phyloP scores from a whole-genome alignment of 352 stramenopile species.

The Pythium myriotylum region DNA sequence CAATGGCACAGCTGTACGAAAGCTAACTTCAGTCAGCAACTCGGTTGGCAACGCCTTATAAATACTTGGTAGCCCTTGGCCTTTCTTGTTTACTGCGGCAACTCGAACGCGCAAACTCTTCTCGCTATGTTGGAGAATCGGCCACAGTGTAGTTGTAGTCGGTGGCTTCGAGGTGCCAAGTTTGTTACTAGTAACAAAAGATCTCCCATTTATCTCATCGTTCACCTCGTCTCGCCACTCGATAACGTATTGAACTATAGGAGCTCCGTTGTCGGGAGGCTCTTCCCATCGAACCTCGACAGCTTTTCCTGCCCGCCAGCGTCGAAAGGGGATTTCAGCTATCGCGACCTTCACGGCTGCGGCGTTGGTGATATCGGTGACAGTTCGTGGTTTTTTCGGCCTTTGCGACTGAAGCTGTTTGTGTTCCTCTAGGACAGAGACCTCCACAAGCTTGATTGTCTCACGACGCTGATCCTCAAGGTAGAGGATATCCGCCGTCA shows the following conservation, averaged over 20 bases:
- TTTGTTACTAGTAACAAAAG: slow-evolving; percentile 14
- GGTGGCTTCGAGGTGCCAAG: neutral
- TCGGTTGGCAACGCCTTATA: slow-evolving; percentile 55
- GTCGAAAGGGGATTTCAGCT: slow-evolving; percentile 59
- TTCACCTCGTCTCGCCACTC: slow-evolving; percentile 56
- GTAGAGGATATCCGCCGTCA: slow-evolving; percentile 65
- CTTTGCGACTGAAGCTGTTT: slow-evolving; percentile 32
- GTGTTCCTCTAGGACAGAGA: slow-evolving; percentile 28
- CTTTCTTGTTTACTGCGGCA: slow-evolving; percentile 64
- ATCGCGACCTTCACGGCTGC: slow-evolving; percentile 38
- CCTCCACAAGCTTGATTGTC: slow-evolving; percentile 64
- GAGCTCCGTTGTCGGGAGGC: slow-evolving; percentile 58
- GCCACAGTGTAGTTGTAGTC: slow-evolving; percentile 65
- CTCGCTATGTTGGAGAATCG: slow-evolving; percentile 47
- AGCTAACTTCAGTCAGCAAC: slow-evolving; percentile 58
- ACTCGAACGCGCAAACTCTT: slow-evolving; percentile 56
- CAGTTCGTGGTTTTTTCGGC: slow-evolving; percentile 30
- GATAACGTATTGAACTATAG: slow-evolving; percentile 65
- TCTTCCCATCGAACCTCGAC: slow-evolving; percentile 73
- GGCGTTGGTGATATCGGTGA: slow-evolving; percentile 50
- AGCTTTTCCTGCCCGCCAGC: slow-evolving; percentile 69
- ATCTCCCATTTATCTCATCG: slow-evolving; percentile 14
- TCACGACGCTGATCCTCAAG: slow-evolving; percentile 64
- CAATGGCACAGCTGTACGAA: slow-evolving; percentile 47
- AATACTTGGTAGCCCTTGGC: slow-evolving; percentile 55